Evolutionary conservation across 1,139 yeast species (phyloP).

Genomic region (Pneumocystis canis): DNA sequence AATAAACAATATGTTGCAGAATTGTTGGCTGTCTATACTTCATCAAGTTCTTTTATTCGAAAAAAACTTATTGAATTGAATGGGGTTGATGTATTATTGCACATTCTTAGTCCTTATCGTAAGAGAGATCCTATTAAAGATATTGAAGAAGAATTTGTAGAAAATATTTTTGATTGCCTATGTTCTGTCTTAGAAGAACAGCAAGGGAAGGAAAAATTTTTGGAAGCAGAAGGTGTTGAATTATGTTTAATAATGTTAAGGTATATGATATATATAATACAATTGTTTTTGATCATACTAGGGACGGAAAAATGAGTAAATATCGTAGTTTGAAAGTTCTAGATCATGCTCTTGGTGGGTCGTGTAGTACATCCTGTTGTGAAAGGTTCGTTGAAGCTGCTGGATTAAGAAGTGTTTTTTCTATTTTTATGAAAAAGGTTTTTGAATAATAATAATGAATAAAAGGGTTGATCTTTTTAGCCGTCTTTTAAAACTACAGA

Average conservation of each 20-base stretch:
- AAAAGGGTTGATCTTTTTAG: constrained; percentile 3
- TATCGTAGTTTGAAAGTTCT: constrained; percentile 19
- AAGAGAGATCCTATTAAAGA: constrained; percentile 16
- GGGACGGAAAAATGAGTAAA: constrained; percentile 15
- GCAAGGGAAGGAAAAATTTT: constrained; percentile 18
- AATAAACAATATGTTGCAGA: constrained; percentile 21
- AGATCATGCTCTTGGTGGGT: constrained; percentile 18
- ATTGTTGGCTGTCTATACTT: constrained; percentile 17
- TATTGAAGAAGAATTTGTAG: constrained; percentile 20
- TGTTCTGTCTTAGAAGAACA: constrained; percentile 15
- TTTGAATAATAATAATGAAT: constrained; percentile 5
- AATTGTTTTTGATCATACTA: background rate
- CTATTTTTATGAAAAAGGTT: constrained; percentile 15
- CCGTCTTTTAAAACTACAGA: constrained; percentile 9
- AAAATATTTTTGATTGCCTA: constrained; percentile 19
- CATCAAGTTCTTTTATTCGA: constrained; percentile 7
- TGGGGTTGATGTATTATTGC: constrained; percentile 17
- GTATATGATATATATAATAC: background rate
- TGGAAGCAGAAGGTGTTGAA: constrained; percentile 24
- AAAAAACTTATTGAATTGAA: constrained; percentile 9
- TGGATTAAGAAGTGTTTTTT: constrained; percentile 21
- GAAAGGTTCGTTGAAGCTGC: constrained; percentile 19
- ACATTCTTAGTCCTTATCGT: constrained; percentile 16
- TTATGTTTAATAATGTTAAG: constrained; percentile 20
- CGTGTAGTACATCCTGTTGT: constrained; percentile 17